Base-by-base conservation (phyloP, 805 yeast genomes). In the Metahyphopichia silvanorum region DNA sequence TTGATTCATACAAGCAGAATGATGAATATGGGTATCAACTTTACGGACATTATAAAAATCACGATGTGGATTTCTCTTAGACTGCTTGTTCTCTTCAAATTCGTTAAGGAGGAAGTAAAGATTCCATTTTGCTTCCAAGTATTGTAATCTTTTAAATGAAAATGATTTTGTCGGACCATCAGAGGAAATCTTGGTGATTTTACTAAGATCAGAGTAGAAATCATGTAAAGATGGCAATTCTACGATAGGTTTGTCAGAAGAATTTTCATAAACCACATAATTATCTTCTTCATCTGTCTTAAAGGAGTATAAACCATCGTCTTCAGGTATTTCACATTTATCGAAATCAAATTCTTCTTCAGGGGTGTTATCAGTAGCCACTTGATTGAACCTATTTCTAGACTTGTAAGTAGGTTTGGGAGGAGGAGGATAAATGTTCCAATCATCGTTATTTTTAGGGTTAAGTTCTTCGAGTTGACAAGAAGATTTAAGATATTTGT, bases 1-100 rank as follows among this genome's bases (percentile, higher is more conserved):
- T 63, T 93, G 98, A 53, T 94, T 94, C 98, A 94, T 94, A 60
- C 97, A 89, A 8, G 99, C 99, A 7, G 96, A 86, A 57, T 94
- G 98, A 57, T 93, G 99, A 48, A 93, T 96, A 70, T 93, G 99
- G 13, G 98, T 93, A 55, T 91, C 98, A 23, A 93, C 97, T 57
- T 91, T 91, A 64, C 98, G 78, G 27, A 88, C 96, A 51, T 91
- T 91, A 64, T 91, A 91, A 54, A 91, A 93, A 60, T 91, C 99
- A 58, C 99, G 79, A 57, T 93, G 99, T 4, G 98, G 98, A 44
- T 89, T 89, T 39, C 79, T 77, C 60, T 93, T 93, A 7, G 95
- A 82, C 42, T 86, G 93, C 12, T 89, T 79, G 13, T 82, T 83
- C 57, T 93, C 99, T 52, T 87, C 93, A 55, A 86, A 89, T 53